Conservation (phyloP, 306 rosid species). For the Vigna nakashimae region DNA sequence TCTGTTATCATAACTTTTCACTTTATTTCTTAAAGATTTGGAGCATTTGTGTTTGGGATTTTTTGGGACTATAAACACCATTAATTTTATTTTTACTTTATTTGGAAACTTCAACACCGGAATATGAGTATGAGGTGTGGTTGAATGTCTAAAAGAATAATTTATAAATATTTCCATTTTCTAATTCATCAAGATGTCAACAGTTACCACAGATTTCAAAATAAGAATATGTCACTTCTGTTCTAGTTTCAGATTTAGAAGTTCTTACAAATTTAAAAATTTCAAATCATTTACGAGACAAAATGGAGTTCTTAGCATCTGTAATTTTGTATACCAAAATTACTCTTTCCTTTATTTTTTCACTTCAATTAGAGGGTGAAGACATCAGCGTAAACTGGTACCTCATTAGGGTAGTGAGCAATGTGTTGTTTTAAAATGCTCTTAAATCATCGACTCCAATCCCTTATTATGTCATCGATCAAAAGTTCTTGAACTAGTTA, state of each 20-base stretch:
- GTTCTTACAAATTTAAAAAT: no score
- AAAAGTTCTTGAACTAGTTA: slow-evolving; percentile 21
- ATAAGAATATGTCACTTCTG: no score
- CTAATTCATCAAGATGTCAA: no score
- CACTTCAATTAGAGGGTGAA: background rate
- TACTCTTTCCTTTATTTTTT: background rate
- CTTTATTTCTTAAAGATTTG: background rate
- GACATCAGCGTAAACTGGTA: background rate
- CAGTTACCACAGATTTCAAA: no score
- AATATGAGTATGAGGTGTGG: no score
- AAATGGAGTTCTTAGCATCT: background rate
- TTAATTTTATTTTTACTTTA: no score
- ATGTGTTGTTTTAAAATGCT: background rate
- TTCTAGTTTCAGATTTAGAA: no score
- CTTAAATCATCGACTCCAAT: background rate
- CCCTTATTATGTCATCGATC: background rate
- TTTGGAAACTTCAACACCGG: background rate
- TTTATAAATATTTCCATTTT: no score
- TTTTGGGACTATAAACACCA: background rate
- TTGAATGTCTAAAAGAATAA: no score
- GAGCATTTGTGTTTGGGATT: background rate
- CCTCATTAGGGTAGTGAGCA: background rate
- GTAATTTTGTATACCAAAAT: background rate
- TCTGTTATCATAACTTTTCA: background rate
- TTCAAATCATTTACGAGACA: no score